A percentile compares a stretch with the other conserved stretches of the same genome.
Evolutionary conservation across 208 protist genomes (phyloP).

Genomic region (Trypanosoma congolense): DNA sequence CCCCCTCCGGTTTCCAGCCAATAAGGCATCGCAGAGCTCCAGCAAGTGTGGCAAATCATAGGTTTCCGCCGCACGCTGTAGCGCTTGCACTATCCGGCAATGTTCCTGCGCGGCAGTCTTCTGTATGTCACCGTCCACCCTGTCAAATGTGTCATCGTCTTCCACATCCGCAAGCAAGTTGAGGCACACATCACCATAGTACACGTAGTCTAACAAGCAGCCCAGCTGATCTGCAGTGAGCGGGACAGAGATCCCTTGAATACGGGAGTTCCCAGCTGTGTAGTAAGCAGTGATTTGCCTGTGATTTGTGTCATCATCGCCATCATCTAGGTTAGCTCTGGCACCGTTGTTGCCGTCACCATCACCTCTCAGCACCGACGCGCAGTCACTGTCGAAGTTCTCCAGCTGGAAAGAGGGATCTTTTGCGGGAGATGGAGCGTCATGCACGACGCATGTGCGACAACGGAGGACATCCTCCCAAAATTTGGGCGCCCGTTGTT

Average conservation of each 20-base stretch:
- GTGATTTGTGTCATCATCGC: slow-evolving; percentile 27
- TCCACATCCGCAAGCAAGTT: slow-evolving; percentile 49
- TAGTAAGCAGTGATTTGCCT: slow-evolving; percentile 51
- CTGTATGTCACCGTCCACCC: background rate
- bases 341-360: background rate
- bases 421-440: background rate
- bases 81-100: slow-evolving; percentile 20
- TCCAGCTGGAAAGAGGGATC: background rate
- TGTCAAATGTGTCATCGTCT: slow-evolving; percentile 5
- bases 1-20: slow-evolving; percentile 30
- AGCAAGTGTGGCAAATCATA: slow-evolving; percentile 46
- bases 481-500: slow-evolving; percentile 66
- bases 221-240: slow-evolving; percentile 49
- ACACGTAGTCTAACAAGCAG: slow-evolving; percentile 61
- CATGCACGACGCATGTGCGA: slow-evolving; percentile 28
- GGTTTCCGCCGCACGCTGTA: slow-evolving; percentile 35
- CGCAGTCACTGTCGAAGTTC: background rate
- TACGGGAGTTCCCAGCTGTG: slow-evolving; percentile 59
- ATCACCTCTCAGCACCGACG: background rate
- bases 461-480: slow-evolving; percentile 47
- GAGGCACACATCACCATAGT: slow-evolving; percentile 57
- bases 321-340: background rate
- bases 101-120: slow-evolving; percentile 9
- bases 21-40: slow-evolving; percentile 42
- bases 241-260: slow-evolving; percentile 46